Conservation (phyloP, 2,329 filamentous ascomycete genomes). For the Neonectria magnoliae region DNA sequence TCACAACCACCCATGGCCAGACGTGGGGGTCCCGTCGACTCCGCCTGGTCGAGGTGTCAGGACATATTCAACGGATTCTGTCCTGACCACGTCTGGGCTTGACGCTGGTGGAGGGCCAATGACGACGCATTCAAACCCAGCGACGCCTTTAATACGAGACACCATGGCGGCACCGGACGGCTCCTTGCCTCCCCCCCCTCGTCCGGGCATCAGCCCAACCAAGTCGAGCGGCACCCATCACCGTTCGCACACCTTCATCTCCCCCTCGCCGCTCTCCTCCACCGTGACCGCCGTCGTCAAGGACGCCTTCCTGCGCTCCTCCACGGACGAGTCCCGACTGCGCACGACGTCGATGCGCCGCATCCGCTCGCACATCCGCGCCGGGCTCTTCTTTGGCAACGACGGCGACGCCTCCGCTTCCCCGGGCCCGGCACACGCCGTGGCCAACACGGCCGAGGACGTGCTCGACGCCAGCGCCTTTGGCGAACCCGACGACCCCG, state of each 20-base stretch:
- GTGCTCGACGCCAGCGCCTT: conserved; percentile 33
- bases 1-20: conserved; percentile 57
- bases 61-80: conserved; percentile 50
- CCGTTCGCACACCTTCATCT: conserved; percentile 61
- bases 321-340: conserved; percentile 52
- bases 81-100: conserved; percentile 28
- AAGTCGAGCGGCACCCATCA: conserved; percentile 43
- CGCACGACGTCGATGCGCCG: conserved; percentile 58
- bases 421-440: conserved; percentile 30
- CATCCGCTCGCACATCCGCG: conserved; percentile 60
- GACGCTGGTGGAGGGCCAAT: conserved; percentile 27
- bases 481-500: conserved; percentile 30
- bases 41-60: conserved; percentile 49
- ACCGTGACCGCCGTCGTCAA: conserved; percentile 68
- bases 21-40: conserved; percentile 46
- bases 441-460: conserved; percentile 41
- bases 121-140: conserved; percentile 43
- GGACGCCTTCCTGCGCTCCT: conserved; percentile 62
- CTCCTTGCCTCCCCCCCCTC: conserved; percentile 45
- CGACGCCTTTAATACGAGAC: conserved; percentile 46
- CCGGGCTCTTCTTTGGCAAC: conserved; percentile 64
- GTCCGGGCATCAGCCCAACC: conserved; percentile 41
- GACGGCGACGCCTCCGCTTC: conserved; percentile 45
- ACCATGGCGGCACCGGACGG: conserved; percentile 38
- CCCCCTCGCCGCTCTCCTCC: conserved; percentile 68